Evolutionary conservation across 1,139 yeast species (phyloP), one percentile per base, ranked within the genome.

Genomic region (Yamadazyma triangularis): DNA sequence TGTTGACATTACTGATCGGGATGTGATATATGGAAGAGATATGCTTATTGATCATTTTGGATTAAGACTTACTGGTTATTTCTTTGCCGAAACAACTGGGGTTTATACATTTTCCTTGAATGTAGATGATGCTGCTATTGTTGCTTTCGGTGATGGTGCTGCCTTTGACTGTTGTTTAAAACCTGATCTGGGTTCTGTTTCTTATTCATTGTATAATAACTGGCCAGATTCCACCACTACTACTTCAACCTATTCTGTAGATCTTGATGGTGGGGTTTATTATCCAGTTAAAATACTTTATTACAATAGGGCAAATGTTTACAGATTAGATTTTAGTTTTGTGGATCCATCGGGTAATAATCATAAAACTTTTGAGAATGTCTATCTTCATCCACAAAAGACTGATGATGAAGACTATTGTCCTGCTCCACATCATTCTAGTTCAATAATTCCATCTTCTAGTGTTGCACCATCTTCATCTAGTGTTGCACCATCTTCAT

Each of bases 21-120:
- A 9, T 9, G 6, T 18, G 9, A 18, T 18, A 6, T 18, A 18
- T 9, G 24, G 24, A 6, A 6, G 24, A 7, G 6, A n/a, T 11
- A 22, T 12, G 11, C n/a, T 8, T 22, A 22, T 22, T 8, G 13
- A n/a, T 10, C 44, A 37, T 8, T 64, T 64, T 58, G 28, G 13
- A 7, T 13, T 28, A n/a, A 18, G 24, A 16, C 24, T 34, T 4
- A 28, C 35, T 11, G 35, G 39, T 13, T 35, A 35, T 26, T 33
- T 30, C 22, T 15, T 16, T 3, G 37, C 38, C 11, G 16, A 23
- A 6, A 26, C 30, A 21, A 26, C 33, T 7, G 38, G 38, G 10
- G n/a, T 13, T 15, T 27, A 31, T 16, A 23, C 27, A 10, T 30
- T 35, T 21, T 11, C 22, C 6, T 11, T 22, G n/a, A 14, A 21